A percentile compares a stretch with the other conserved stretches of the same genome.
Evolutionary conservation across 1,139 yeast species (phyloP).

Genomic region (Debaryomyces singareniensis): DNA sequence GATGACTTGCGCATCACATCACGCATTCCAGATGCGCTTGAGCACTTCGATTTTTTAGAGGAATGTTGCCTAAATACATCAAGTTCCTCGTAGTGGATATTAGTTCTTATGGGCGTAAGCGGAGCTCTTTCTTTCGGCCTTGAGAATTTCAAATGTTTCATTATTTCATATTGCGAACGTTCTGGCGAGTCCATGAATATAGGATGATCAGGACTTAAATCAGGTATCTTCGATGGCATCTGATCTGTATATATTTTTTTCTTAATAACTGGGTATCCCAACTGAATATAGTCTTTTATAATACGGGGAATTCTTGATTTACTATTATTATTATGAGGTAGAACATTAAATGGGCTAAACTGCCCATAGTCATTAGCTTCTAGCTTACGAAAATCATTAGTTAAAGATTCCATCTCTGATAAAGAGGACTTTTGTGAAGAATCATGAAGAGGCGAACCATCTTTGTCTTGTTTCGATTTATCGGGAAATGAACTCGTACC

Average conservation of each 20-base stretch:
- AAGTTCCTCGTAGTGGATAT: slow-evolving; percentile 1
- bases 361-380: background rate
- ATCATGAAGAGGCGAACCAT: slow-evolving; percentile 1
- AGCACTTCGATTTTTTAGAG: slow-evolving; percentile 1
- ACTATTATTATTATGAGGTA: slow-evolving; percentile 4
- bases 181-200: slow-evolving; percentile 12
- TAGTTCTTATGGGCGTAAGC: slow-evolving; percentile 1
- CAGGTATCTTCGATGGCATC: slow-evolving; percentile 21
- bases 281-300: slow-evolving; percentile 14
- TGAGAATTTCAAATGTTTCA: no score
- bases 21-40: slow-evolving; percentile 1
- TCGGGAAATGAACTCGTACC: background rate
- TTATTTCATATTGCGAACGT: background rate
- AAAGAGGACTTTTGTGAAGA: slow-evolving; percentile 3
- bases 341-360: background rate
- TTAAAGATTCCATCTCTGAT: background rate
- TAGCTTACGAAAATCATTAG: background rate
- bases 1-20: slow-evolving; percentile 2
- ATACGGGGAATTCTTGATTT: slow-evolving; percentile 26
- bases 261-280: slow-evolving; percentile 19
- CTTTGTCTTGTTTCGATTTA: background rate
- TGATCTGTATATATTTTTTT: slow-evolving; percentile 10
- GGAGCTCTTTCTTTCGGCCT: background rate
- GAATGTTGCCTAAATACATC: slow-evolving; percentile 3
- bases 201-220: slow-evolving; percentile 25